Conservation (phyloP, 768 basidiomycete genomes). For the Boletus tomentosulus region DNA sequence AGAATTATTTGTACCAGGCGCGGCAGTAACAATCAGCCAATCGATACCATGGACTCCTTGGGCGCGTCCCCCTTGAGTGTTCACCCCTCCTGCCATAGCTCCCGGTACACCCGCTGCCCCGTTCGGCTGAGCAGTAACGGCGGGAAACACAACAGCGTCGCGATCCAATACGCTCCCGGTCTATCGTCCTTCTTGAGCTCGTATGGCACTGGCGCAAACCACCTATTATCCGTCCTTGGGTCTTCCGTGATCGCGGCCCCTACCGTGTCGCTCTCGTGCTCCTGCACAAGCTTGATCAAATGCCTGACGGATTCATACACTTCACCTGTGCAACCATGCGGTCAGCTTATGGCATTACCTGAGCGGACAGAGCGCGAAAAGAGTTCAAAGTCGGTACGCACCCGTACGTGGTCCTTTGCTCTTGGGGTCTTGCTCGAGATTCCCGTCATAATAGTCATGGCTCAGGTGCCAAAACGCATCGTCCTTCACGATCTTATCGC, state of each 20-base stretch:
- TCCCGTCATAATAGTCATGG: conserved; percentile 15
- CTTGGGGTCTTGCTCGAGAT: conserved; percentile 13
- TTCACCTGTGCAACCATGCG: conserved; percentile 11
- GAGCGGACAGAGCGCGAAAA: neutral
- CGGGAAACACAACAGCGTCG: conserved; percentile 7
- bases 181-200: conserved; percentile 8
- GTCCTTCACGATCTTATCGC: conserved; percentile 11
- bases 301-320: conserved; percentile 20
- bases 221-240: neutral
- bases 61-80: neutral
- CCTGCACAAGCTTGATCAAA: conserved; percentile 22
- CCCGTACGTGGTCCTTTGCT: conserved; percentile 9
- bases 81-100: neutral
- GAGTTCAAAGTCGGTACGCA: neutral
- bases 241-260: neutral
- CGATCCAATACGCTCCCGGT: conserved; percentile 3
- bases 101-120: neutral
- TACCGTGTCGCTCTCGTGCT: neutral
- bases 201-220: conserved; percentile 12
- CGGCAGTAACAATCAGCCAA: too few species aligned
- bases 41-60: neutral
- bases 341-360: neutral
- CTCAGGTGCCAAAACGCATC: conserved; percentile 18
- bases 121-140: neutral
- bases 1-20: too few species aligned